Conservation (phyloP, 352 stramenopile genomes). For the Phytophthora nicotianae region DNA sequence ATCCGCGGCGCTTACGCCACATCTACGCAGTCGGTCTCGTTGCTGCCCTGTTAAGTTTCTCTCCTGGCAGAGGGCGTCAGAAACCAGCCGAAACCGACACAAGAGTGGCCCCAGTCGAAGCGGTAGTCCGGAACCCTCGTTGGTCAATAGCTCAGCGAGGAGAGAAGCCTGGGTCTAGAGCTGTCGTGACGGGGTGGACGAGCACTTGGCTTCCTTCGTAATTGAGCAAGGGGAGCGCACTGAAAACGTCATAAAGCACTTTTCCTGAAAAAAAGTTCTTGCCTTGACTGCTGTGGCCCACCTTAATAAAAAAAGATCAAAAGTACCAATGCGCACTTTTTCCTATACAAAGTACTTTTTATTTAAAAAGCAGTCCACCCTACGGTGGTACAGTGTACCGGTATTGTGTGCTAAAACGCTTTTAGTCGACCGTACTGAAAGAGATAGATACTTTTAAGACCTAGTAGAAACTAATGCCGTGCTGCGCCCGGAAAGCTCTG, state of each 20-base stretch:
- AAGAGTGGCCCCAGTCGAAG: neutral
- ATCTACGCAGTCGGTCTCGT: conserved; percentile 27
- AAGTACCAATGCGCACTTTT: too few species aligned
- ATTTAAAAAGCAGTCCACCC: too few species aligned
- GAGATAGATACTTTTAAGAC: too few species aligned
- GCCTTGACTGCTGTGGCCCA: too few species aligned
- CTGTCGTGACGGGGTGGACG: conserved; percentile 2
- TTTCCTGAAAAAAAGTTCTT: too few species aligned
- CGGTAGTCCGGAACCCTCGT: neutral
- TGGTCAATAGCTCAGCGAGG: neutral
- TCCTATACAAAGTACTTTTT: too few species aligned
- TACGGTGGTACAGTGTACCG: conserved; percentile 25
- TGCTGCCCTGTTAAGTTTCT: neutral
- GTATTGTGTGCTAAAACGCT: too few species aligned
- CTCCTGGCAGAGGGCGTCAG: conserved; percentile 28
- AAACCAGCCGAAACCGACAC: neutral
- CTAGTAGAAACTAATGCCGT: too few species aligned
- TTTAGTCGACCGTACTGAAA: too few species aligned
- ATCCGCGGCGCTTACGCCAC: conserved; percentile 66
- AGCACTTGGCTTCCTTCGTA: conserved; percentile 11
- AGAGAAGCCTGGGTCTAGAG: conserved; percentile 9
- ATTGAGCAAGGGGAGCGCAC: conserved; percentile 28
- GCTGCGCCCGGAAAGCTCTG: too few species aligned
- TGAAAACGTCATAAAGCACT: too few species aligned
- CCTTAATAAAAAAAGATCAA: too few species aligned